Percentiles rank a stretch among this genome's conserved stretches.
Conservation (phyloP, 2,329 filamentous ascomycete genomes). For the Magnaporthiopsis incrustans region DNA sequence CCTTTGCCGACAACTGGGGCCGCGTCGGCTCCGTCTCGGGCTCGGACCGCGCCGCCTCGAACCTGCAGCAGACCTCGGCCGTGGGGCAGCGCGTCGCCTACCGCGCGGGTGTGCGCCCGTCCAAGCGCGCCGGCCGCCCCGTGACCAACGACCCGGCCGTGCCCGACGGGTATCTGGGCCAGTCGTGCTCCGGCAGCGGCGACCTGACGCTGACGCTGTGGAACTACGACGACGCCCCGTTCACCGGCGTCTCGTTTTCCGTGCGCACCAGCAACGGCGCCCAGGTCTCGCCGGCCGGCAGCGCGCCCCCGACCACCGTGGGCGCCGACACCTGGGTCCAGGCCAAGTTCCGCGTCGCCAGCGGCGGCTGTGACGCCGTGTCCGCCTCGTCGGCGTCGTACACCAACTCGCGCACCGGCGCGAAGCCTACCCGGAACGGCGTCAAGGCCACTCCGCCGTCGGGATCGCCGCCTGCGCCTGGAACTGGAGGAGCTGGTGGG, state of each 20-base stretch:
- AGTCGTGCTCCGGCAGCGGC: background rate
- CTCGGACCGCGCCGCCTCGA: background rate
- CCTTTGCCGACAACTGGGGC: background rate
- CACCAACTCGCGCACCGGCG: background rate
- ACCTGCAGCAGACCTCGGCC: background rate
- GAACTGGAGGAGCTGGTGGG: background rate
- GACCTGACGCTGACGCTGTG: background rate
- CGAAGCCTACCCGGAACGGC: background rate
- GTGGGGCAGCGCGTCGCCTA: slow-evolving; percentile 5
- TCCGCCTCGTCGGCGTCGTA: background rate
- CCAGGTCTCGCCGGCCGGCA: background rate
- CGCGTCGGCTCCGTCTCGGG: background rate
- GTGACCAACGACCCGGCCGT: slow-evolving; percentile 6
- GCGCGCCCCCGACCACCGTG: background rate
- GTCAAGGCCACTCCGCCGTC: background rate
- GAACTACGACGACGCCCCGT: background rate
- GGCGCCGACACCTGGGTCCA: background rate
- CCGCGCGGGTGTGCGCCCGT: slow-evolving; percentile 8
- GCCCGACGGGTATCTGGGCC: slow-evolving; percentile 2
- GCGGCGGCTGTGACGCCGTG: background rate
- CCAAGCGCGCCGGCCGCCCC: slow-evolving; percentile 3
- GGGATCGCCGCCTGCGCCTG: too few species aligned
- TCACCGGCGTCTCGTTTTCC: background rate
- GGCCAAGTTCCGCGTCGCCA: background rate
- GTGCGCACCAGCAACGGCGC: background rate